These are phyloP conservation scores for Xenoacremonium recifei DNA, from an alignment of 2,329 filamentous ascomycete species.

Conservation along the genomic window DNA sequence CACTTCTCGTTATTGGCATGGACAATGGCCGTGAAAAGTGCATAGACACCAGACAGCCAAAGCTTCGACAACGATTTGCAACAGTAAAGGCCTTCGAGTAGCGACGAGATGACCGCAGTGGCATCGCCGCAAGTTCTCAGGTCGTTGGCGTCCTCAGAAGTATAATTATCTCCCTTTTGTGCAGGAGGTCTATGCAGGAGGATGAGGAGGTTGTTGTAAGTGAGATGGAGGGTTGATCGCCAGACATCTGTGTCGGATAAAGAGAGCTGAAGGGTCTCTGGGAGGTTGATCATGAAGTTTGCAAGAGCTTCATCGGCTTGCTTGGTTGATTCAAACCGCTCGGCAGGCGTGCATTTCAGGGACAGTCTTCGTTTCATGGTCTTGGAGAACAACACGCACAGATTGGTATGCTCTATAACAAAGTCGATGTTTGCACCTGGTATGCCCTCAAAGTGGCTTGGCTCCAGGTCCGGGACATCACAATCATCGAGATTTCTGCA, in stretches of 20 bases:
- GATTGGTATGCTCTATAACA: slow-evolving; percentile 46
- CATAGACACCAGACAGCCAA: slow-evolving; percentile 28
- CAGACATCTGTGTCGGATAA: slow-evolving; percentile 21
- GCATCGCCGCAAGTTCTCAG: slow-evolving; percentile 31
- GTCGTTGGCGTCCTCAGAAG: slow-evolving; percentile 18
- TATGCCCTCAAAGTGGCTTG: slow-evolving; percentile 43
- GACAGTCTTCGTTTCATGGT: slow-evolving; percentile 27
- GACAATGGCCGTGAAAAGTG: slow-evolving; percentile 31
- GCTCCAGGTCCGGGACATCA: slow-evolving; percentile 44
- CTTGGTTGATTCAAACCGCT: slow-evolving; percentile 25
- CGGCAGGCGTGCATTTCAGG: slow-evolving; percentile 19
- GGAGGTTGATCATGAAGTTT: slow-evolving; percentile 27
- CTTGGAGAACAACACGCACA: slow-evolving; percentile 49
- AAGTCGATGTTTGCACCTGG: slow-evolving; percentile 39
- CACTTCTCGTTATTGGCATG: slow-evolving; percentile 26
- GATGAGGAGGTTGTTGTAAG: slow-evolving; percentile 34
- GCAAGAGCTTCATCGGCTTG: slow-evolving; percentile 31
- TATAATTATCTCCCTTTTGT: slow-evolving; percentile 9
- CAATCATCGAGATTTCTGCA: slow-evolving; percentile 46
- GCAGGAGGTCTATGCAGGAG: slow-evolving; percentile 32
- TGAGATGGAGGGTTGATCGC: slow-evolving; percentile 32
- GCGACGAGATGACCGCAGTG: slow-evolving; percentile 24
- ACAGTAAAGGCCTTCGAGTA: slow-evolving; percentile 28
- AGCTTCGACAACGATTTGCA: slow-evolving; percentile 20
- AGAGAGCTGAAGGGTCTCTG: slow-evolving; percentile 24